phyloP scores from a whole-genome alignment of 129 eudicot genomes.

The Flaveria bidentis region DNA sequence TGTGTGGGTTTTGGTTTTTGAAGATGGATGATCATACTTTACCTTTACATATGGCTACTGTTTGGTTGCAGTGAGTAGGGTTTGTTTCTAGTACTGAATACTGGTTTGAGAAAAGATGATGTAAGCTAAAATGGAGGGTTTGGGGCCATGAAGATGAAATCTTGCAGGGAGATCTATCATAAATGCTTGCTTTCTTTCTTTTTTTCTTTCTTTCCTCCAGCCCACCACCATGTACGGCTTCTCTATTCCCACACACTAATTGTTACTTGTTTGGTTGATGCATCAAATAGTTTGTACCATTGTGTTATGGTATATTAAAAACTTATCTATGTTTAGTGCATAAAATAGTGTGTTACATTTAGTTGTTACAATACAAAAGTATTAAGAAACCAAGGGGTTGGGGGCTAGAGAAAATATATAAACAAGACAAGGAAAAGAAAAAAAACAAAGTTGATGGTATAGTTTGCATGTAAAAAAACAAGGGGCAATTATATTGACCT shows the following conservation, averaged over 20 bases:
- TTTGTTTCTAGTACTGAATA: slow-evolving; percentile 35
- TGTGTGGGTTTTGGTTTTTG: slow-evolving; percentile 3
- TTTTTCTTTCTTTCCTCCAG: background rate
- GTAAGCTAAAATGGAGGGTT: slow-evolving; percentile 42
- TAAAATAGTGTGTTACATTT: no score
- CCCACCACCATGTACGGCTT: slow-evolving; percentile 34
- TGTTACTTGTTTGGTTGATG: background rate
- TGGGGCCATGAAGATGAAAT: slow-evolving; percentile 16
- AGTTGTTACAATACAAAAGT: no score
- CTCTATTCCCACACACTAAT: slow-evolving; percentile 27
- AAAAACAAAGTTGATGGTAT: no score
- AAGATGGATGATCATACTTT: slow-evolving; percentile 25
- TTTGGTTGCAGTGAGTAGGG: slow-evolving; percentile 43
- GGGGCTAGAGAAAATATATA: no score
- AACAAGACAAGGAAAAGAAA: no score
- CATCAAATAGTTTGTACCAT: background rate
- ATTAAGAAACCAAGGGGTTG: no score
- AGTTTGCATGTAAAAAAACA: no score
- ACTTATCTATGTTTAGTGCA: no score
- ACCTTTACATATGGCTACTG: slow-evolving; percentile 26
- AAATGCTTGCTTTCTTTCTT: slow-evolving; percentile 22
- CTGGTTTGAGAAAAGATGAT: slow-evolving; percentile 18
- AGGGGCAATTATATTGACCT: no score
- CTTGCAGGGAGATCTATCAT: slow-evolving; percentile 38
- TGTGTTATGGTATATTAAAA: no score